These are phyloP conservation scores for Metschnikowia cubensis DNA, from an alignment of 805 yeast genomes.

Conservation along the genomic window DNA sequence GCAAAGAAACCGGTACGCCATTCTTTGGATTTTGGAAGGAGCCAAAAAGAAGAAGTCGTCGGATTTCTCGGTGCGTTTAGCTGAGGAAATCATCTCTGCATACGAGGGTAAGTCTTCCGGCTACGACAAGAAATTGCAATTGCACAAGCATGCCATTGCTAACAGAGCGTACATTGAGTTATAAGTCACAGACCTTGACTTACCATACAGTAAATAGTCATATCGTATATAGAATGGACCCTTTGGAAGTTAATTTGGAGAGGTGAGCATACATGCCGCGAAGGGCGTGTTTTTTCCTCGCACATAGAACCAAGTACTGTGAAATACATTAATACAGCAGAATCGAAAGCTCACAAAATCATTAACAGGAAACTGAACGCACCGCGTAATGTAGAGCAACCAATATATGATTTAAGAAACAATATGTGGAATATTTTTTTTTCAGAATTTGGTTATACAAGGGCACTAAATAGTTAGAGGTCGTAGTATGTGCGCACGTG, in stretches of 20 bases:
- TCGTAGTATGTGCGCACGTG: neutral
- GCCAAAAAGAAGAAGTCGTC: slow-evolving; percentile 72
- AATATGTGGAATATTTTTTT: too few species aligned
- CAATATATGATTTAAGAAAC: too few species aligned
- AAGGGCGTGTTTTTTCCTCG: neutral
- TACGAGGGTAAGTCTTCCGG: slow-evolving; percentile 76
- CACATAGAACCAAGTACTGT: neutral
- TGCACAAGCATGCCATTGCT: slow-evolving; percentile 83
- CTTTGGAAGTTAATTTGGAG: neutral
- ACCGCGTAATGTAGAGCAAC: too few species aligned
- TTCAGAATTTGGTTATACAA: too few species aligned
- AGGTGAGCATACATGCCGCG: neutral
- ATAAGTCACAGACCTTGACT: slow-evolving; percentile 7
- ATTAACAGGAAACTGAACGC: too few species aligned
- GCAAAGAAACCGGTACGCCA: slow-evolving; percentile 83
- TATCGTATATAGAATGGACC: neutral
- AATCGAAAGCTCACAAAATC: too few species aligned
- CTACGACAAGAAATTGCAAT: slow-evolving; percentile 73
- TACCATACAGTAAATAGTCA: neutral
- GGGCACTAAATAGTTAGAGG: too few species aligned
- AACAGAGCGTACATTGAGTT: slow-evolving; percentile 74
- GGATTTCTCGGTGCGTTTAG: slow-evolving; percentile 81
- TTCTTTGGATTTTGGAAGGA: slow-evolving; percentile 87
- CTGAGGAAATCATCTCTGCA: slow-evolving; percentile 83
- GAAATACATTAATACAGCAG: neutral